phyloP scores from a whole-genome alignment of 129 eudicot species.

The Saposhnikovia divaricata region DNA sequence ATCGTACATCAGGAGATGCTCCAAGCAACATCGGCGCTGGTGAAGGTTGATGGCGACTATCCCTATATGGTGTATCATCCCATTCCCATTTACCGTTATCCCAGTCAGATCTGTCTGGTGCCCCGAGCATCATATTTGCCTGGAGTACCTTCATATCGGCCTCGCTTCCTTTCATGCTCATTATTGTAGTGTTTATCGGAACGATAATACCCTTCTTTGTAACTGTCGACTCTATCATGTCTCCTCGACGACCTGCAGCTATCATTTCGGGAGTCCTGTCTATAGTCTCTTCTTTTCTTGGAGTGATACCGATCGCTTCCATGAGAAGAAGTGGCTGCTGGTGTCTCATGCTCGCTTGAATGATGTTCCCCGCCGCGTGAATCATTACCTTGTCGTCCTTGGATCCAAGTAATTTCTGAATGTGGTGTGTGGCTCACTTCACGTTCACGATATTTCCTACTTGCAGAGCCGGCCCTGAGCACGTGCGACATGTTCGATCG shows the following conservation, averaged over 20 bases:
- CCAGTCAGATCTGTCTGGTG: constrained; percentile 80
- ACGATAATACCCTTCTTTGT: constrained; percentile 30
- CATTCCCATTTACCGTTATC: constrained; percentile 76
- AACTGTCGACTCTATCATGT: constrained; percentile 24
- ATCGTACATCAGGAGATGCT: constrained; percentile 64
- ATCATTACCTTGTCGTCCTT: constrained; percentile 28
- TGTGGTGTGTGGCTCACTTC: constrained; percentile 40
- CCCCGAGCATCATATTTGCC: constrained; percentile 67
- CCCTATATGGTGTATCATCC: constrained; percentile 65
- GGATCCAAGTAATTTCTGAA: constrained; percentile 55
- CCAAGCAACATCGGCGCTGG: constrained; percentile 63
- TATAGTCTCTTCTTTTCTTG: constrained; percentile 40
- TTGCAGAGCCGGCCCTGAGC: no score
- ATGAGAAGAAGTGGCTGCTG: constrained; percentile 39
- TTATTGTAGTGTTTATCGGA: constrained; percentile 34
- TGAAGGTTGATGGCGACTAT: constrained; percentile 39
- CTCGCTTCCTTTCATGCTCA: constrained; percentile 57
- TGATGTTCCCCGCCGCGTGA: constrained; percentile 22
- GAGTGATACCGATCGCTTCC: constrained; percentile 27
- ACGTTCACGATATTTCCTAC: constrained; percentile 65
- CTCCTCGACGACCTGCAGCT: constrained; percentile 38
- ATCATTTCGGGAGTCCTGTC: constrained; percentile 40
- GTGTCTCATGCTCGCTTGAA: constrained; percentile 34
- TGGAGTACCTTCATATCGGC: constrained; percentile 74
- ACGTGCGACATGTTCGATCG: no score